Evolutionary conservation across 2,329 filamentous ascomycete species (phyloP).

Genomic region (Fusarium subglutinans): DNA sequence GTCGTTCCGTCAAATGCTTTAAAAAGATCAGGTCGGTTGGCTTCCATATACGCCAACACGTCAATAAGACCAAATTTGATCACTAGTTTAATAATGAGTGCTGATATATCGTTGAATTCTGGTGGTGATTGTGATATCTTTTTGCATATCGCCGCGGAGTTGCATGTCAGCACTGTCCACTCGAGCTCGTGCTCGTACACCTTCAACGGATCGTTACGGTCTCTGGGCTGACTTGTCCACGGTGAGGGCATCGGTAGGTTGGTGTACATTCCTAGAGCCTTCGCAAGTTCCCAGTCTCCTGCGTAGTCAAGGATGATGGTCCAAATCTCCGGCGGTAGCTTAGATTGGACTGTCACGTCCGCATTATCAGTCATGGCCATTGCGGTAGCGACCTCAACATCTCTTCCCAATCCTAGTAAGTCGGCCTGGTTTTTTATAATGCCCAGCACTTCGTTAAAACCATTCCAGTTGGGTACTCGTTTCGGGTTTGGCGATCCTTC

Average conservation of each 20-base stretch:
- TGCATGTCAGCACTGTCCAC: conserved; percentile 81
- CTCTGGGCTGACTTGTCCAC: conserved; percentile 71
- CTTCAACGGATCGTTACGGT: conserved; percentile 71
- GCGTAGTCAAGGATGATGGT: conserved; percentile 85
- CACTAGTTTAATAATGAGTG: conserved; percentile 84
- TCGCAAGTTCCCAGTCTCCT: conserved; percentile 90
- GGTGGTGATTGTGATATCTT: conserved; percentile 77
- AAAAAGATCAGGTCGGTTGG: conserved; percentile 76
- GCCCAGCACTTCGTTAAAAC: conserved; percentile 75
- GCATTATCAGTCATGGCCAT: conserved; percentile 48
- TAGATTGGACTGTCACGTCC: conserved; percentile 50
- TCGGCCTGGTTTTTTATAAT: conserved; percentile 82
- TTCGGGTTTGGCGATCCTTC: conserved; percentile 62
- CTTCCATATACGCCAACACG: conserved; percentile 74
- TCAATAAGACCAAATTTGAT: conserved; percentile 89
- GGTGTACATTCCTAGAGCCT: conserved; percentile 82
- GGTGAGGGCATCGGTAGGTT: conserved; percentile 76
- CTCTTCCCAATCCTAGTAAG: conserved; percentile 76
- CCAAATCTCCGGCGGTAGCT: conserved; percentile 87
- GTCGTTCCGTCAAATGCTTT: conserved; percentile 87
- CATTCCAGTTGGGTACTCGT: conserved; percentile 68
- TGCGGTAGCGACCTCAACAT: conserved; percentile 66
- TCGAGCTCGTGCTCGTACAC: conserved; percentile 83
- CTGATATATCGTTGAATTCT: conserved; percentile 76
- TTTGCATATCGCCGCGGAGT: conserved; percentile 75